Percentiles rank a stretch among this genome's conserved stretches.
Conservation (phyloP, 352 stramenopile species). For the Pythium periplocum region DNA sequence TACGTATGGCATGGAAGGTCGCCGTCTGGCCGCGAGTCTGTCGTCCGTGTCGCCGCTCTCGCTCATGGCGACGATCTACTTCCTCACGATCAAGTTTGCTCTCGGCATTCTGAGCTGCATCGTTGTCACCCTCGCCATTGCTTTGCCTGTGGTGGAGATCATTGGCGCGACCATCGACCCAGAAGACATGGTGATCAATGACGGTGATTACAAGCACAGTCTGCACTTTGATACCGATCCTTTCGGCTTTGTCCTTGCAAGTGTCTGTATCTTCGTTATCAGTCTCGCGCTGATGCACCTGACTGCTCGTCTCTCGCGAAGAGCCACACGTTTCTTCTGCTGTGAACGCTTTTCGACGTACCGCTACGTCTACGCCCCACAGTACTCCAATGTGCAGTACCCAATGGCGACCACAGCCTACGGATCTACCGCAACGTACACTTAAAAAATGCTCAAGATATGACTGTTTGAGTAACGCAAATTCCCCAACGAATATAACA, state of each 20-base stretch:
- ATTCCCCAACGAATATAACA: too few species aligned
- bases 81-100: constrained; percentile 57
- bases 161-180: constrained; percentile 11
- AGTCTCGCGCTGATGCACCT: constrained; percentile 48
- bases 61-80: constrained; percentile 57
- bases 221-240: constrained; percentile 31
- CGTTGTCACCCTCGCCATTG: constrained; percentile 24
- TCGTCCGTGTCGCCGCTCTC: constrained; percentile 52
- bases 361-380: constrained; percentile 33
- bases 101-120: constrained; percentile 40
- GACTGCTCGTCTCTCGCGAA: constrained; percentile 32
- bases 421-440: constrained; percentile 12
- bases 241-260: constrained; percentile 33
- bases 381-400: constrained; percentile 5
- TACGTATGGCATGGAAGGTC: constrained; percentile 26
- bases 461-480: too few species aligned
- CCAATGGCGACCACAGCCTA: constrained; percentile 11
- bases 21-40: constrained; percentile 43
- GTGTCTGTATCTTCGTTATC: constrained; percentile 40
- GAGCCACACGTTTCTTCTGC: constrained; percentile 66
- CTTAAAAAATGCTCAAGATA: too few species aligned
- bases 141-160: constrained; percentile 22
- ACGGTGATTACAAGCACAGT: constrained; percentile 17
- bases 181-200: constrained; percentile 17
- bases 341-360: constrained; percentile 55